Percentiles rank a stretch among this genome's conserved stretches.
phyloP scores from a whole-genome alignment of 202 grass and related monocot species.

The Digitaria exilis region DNA sequence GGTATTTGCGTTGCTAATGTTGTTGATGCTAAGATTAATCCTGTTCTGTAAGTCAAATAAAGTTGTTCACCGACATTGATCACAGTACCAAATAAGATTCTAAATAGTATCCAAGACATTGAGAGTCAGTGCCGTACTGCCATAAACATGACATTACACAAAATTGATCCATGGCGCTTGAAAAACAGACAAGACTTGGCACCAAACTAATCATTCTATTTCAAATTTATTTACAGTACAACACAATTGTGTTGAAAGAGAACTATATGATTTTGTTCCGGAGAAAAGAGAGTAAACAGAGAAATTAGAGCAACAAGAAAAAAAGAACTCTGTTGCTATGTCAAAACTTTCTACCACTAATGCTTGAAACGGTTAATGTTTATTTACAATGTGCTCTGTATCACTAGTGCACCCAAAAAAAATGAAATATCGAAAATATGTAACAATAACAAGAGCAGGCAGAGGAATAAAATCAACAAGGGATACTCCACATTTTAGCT shows the following conservation, averaged over 20 bases:
- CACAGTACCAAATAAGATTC: background rate
- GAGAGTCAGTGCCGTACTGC: background rate
- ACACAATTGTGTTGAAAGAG: background rate
- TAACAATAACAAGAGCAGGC: conserved; percentile 15
- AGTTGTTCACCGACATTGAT: too few relatives aligned
- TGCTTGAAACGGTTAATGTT: background rate
- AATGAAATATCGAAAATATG: background rate
- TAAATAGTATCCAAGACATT: background rate
- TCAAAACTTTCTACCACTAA: background rate
- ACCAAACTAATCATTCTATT: background rate
- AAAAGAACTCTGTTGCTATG: background rate
- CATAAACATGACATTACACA: background rate
- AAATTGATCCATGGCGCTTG: too few relatives aligned
- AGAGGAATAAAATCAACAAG: background rate
- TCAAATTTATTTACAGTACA: background rate
- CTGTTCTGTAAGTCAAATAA: too few relatives aligned
- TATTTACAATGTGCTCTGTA: background rate
- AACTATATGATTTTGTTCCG: background rate
- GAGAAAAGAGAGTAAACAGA: background rate
- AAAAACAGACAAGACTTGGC: background rate
- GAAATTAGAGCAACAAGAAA: background rate
- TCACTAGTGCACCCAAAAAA: background rate
- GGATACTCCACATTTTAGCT: background rate
- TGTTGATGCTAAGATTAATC: too few relatives aligned
- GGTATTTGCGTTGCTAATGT: too few relatives aligned